Conservation (phyloP, 1,139 yeast species). For the Lodderomyces elongisporus region DNA sequence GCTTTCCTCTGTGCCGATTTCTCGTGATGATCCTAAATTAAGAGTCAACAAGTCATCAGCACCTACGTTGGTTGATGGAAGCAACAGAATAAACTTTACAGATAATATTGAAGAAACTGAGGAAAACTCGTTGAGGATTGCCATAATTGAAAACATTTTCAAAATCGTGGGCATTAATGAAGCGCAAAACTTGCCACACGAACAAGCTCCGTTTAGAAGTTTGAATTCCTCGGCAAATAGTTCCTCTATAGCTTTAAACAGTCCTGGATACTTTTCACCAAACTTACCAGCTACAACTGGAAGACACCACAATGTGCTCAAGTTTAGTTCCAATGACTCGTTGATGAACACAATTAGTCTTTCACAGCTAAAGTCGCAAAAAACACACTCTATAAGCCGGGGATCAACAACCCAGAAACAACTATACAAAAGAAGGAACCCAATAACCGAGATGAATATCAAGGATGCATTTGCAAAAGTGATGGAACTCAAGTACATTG, state of each 20-base stretch:
- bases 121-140: conserved; percentile 62
- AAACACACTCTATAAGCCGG: conserved; percentile 1
- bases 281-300: conserved; percentile 6
- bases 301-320: conserved; percentile 5
- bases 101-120: conserved; percentile 69
- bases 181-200: conserved; percentile 8
- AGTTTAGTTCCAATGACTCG: conserved; percentile 4
- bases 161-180: conserved; percentile 60
- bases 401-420: conserved; percentile 1
- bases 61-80: conserved; percentile 5
- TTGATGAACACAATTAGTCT: conserved; percentile 11
- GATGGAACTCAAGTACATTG: conserved; percentile 52
- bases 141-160: conserved; percentile 74
- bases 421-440: conserved; percentile 3
- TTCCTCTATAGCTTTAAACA: conserved; percentile 8
- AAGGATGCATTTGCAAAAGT: conserved; percentile 62
- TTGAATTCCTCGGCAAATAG: conserved; percentile 10
- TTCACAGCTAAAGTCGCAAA: conserved; percentile 4
- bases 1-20: conserved; percentile 73
- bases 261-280: conserved; percentile 3
- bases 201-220: conserved; percentile 6
- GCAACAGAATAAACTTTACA: conserved; percentile 29
- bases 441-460: conserved; percentile 20
- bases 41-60: conserved; percentile 7
- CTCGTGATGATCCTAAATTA: conserved; percentile 34